Evolutionary conservation across 2,329 filamentous ascomycete genomes (phyloP).

Genomic region (Paramyrothecium sp.): DNA sequence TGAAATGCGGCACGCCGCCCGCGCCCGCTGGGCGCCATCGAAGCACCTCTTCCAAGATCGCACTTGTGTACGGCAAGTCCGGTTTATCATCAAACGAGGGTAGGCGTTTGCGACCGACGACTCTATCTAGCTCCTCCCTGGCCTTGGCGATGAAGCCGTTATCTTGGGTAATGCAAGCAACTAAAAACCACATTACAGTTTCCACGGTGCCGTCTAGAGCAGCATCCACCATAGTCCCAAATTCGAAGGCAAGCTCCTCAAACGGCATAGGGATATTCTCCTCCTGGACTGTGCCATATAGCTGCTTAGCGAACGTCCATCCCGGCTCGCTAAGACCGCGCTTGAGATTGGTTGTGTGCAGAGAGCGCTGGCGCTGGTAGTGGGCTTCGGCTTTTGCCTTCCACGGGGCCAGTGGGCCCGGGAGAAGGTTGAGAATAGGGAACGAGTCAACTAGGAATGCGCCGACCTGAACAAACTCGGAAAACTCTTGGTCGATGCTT

Average conservation of each 20-base stretch:
- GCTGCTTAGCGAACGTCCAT: conserved; percentile 30
- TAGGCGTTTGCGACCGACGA: conserved; percentile 36
- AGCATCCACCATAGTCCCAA: conserved; percentile 27
- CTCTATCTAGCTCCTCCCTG: conserved; percentile 36
- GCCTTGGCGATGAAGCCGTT: conserved; percentile 29
- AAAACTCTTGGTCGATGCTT: conserved; percentile 21
- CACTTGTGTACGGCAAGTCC: conserved; percentile 39
- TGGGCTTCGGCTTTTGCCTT: conserved; percentile 26
- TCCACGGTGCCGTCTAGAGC: conserved; percentile 28
- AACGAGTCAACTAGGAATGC: conserved; percentile 38
- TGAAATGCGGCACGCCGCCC: conserved; percentile 36
- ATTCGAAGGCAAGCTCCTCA: conserved; percentile 29
- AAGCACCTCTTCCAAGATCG: conserved; percentile 39
- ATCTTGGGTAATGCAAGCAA: conserved; percentile 23
- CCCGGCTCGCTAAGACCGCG: conserved; percentile 13
- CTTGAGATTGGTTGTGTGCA: conserved; percentile 22
- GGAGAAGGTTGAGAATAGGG: conserved; percentile 38
- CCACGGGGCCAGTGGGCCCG: conserved; percentile 31
- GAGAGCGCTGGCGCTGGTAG: conserved; percentile 30
- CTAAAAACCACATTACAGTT: conserved; percentile 27
- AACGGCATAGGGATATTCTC: conserved; percentile 18
- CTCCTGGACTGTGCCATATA: conserved; percentile 9
- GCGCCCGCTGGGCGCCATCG: conserved; percentile 41
- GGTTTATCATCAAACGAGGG: conserved; percentile 36
- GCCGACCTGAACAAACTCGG: conserved; percentile 24